Conservation (phyloP, 2,329 filamentous ascomycete genomes). For the Chrysoporthe puriensis region DNA sequence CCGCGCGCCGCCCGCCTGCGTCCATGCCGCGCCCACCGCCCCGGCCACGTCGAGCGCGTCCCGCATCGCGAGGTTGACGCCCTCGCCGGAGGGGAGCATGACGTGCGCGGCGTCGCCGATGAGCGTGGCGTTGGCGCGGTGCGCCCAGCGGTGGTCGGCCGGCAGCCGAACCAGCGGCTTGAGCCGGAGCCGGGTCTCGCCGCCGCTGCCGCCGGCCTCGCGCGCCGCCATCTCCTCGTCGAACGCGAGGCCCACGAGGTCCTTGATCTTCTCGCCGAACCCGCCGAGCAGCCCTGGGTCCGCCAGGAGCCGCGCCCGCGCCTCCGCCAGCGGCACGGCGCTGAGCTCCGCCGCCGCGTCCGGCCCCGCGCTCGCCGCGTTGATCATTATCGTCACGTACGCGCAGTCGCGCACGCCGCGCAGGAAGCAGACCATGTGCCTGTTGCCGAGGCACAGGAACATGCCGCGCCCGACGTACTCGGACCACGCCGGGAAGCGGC, state of each 20-base stretch:
- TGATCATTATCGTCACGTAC: constrained; percentile 38
- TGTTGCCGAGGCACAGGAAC: constrained; percentile 40
- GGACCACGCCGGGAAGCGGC: constrained; percentile 42
- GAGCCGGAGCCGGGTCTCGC: constrained; percentile 29
- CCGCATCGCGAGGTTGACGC: constrained; percentile 56
- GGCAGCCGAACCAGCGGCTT: constrained; percentile 46
- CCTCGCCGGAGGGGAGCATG: constrained; percentile 56
- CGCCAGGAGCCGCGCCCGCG: constrained; percentile 34
- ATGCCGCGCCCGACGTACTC: constrained; percentile 45
- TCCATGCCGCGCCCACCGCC: constrained; percentile 34
- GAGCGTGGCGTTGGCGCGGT: constrained; percentile 48
- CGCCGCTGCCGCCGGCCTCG: not conserved
- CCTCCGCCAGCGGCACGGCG: constrained; percentile 19
- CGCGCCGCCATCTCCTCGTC: constrained; percentile 32
- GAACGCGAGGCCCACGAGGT: constrained; percentile 36
- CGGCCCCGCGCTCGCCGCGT: constrained; percentile 34
- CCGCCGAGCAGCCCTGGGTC: constrained; percentile 29
- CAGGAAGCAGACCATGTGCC: constrained; percentile 40
- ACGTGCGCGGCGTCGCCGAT: constrained; percentile 60
- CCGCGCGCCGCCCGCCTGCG: not conserved
- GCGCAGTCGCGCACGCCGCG: constrained; percentile 37
- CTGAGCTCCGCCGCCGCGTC: constrained; percentile 25
- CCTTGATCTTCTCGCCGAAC: constrained; percentile 36
- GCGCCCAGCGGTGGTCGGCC: constrained; percentile 46
- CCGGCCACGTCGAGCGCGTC: constrained; percentile 51